Percentiles rank a stretch among this genome's conserved stretches.
Conservation (phyloP, 352 stramenopile genomes). For the Pythium pyrilobum region DNA sequence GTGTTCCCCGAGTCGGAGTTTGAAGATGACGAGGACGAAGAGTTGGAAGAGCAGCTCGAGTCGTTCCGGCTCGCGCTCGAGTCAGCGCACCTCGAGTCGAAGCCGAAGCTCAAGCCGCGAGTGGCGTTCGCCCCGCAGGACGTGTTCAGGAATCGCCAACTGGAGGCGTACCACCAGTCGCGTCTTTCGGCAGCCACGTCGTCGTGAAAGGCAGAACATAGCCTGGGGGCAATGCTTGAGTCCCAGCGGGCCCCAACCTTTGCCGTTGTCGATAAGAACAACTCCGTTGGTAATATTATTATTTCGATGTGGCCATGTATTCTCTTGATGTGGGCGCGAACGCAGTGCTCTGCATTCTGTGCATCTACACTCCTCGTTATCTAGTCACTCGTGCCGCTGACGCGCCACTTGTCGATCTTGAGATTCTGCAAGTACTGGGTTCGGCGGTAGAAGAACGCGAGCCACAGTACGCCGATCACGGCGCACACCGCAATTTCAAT, state of each 20-base stretch:
- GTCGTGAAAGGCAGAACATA: slow-evolving; percentile 2
- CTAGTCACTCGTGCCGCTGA: slow-evolving; percentile 23
- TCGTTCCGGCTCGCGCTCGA: slow-evolving; percentile 74
- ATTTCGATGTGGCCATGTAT: slow-evolving; percentile 1
- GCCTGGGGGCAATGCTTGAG: too few relatives aligned
- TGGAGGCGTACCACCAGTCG: slow-evolving; percentile 14
- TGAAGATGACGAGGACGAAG: slow-evolving; percentile 74
- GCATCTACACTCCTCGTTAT: not conserved
- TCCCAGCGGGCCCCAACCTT: too few relatives aligned
- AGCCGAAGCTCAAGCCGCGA: slow-evolving; percentile 50
- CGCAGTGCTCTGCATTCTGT: too few relatives aligned
- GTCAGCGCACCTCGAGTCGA: slow-evolving; percentile 58
- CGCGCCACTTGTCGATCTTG: slow-evolving; percentile 79
- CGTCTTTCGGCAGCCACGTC: slow-evolving; percentile 11
- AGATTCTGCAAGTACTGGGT: slow-evolving; percentile 75
- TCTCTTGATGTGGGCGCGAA: too few relatives aligned
- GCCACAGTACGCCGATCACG: slow-evolving; percentile 61
- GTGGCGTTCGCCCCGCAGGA: slow-evolving; percentile 68
- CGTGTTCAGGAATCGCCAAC: slow-evolving; percentile 57
- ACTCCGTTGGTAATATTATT: slow-evolving; percentile 14
- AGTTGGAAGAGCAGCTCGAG: slow-evolving; percentile 69
- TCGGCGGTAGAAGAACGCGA: slow-evolving; percentile 61
- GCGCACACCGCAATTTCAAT: slow-evolving; percentile 71
- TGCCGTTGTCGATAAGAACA: too few relatives aligned
- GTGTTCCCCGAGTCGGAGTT: slow-evolving; percentile 79